These are phyloP conservation scores for Cucumis hystrix DNA, from an alignment of 306 rosid species.

Conservation along the genomic window DNA sequence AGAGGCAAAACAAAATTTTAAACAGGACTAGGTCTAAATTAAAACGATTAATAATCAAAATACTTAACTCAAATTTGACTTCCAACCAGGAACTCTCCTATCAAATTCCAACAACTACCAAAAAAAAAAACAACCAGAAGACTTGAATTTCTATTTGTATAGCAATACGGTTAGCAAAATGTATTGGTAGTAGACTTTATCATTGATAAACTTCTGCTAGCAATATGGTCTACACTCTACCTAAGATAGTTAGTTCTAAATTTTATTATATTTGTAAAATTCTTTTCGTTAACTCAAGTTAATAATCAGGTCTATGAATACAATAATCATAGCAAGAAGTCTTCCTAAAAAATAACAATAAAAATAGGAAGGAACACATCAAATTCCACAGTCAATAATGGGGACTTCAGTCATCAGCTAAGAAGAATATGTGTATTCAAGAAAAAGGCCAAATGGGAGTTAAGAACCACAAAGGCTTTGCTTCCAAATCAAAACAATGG, in stretches of 20 bases:
- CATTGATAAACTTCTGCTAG: too few relatives aligned
- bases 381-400: background rate
- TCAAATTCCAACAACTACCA: background rate
- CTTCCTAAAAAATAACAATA: background rate
- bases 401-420: background rate
- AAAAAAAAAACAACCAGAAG: background rate
- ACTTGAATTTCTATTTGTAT: background rate
- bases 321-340: background rate
- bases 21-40: background rate
- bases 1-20: background rate
- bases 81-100: background rate
- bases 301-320: too few relatives aligned
- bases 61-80: background rate
- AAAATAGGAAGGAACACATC: background rate
- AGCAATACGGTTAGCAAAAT: too few relatives aligned
- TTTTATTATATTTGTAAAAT: too few relatives aligned
- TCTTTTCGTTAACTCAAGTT: too few relatives aligned
- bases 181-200: too few relatives aligned
- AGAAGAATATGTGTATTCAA: background rate
- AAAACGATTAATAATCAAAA: background rate
- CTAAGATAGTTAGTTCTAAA: too few relatives aligned
- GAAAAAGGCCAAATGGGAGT: background rate
- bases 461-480: background rate
- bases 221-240: too few relatives aligned
- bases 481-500: slow-evolving; percentile 1